phyloP scores from a whole-genome alignment of 2,329 filamentous ascomycete genomes.

The Cladosporium sp. region DNA sequence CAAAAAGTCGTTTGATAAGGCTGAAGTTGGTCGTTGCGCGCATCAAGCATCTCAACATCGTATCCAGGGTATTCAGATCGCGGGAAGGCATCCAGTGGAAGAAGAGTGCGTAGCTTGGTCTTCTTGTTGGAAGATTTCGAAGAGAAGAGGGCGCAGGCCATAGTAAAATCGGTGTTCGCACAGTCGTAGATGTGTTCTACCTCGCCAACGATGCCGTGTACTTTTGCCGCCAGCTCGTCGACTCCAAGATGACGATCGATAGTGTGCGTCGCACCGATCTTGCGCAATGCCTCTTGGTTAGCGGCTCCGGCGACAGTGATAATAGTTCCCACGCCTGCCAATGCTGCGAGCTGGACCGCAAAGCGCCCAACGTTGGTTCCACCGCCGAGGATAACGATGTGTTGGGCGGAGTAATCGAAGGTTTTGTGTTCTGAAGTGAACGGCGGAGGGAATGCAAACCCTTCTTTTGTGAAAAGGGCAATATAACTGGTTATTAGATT shows the following conservation, averaged over 20 bases:
- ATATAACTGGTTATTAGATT: background rate
- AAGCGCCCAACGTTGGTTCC: conserved; percentile 20
- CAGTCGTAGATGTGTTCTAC: background rate
- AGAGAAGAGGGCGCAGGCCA: background rate
- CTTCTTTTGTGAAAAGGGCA: background rate
- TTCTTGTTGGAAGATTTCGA: background rate
- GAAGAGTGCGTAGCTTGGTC: background rate
- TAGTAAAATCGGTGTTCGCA: background rate
- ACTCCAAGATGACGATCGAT: background rate
- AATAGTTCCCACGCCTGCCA: conserved; percentile 19
- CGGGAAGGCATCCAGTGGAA: background rate
- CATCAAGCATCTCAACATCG: background rate
- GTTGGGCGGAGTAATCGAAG: background rate
- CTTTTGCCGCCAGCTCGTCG: background rate
- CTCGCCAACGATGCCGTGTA: background rate
- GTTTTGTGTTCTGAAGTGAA: background rate
- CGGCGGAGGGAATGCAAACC: background rate
- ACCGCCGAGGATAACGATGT: conserved; percentile 18
- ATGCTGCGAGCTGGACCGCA: conserved; percentile 20
- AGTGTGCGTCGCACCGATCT: background rate
- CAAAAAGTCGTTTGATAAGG: background rate
- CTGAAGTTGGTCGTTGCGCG: background rate
- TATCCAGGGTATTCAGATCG: background rate
- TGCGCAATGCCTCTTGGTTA: background rate
- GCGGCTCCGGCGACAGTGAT: conserved; percentile 17